Evolutionary conservation across 1,139 yeast genomes (phyloP).

Genomic region (Meyerozyma carpophila): DNA sequence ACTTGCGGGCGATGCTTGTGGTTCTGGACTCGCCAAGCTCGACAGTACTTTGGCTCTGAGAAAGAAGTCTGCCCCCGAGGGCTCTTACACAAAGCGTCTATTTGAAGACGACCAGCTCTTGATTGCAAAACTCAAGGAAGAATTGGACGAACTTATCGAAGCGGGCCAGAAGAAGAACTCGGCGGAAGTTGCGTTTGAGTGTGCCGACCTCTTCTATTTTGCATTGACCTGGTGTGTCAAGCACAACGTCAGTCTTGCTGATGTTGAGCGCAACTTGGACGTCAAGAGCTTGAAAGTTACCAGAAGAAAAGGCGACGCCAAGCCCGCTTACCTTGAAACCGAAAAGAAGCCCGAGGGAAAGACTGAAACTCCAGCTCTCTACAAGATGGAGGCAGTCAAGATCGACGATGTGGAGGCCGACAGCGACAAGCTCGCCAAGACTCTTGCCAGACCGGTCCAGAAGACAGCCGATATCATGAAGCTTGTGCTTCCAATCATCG

Average conservation of each 20-base stretch:
- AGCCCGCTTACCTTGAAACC: slow-evolving; percentile 55
- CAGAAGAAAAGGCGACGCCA: slow-evolving; percentile 94
- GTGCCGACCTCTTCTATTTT: slow-evolving; percentile 91
- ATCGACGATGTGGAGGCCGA: slow-evolving; percentile 34
- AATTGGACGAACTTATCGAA: slow-evolving; percentile 91
- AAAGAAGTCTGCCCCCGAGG: slow-evolving; percentile 67
- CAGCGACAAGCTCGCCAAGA: slow-evolving; percentile 43
- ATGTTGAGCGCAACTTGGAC: slow-evolving; percentile 80
- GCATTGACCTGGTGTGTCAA: slow-evolving; percentile 83
- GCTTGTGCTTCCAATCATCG: slow-evolving; percentile 83
- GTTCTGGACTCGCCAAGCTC: slow-evolving; percentile 57
- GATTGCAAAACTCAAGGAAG: slow-evolving; percentile 87
- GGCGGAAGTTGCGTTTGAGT: slow-evolving; percentile 88
- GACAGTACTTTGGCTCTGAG: slow-evolving; percentile 60
- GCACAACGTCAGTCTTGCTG: slow-evolving; percentile 72
- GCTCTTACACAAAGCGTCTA: slow-evolving; percentile 86
- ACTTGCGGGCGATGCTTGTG: slow-evolving; percentile 38
- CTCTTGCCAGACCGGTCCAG: slow-evolving; percentile 85
- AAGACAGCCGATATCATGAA: slow-evolving; percentile 89
- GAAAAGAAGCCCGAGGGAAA: slow-evolving; percentile 18
- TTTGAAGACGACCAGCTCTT: slow-evolving; percentile 73
- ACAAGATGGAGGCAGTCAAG: slow-evolving; percentile 59
- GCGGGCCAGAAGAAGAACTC: slow-evolving; percentile 48
- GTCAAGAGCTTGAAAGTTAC: slow-evolving; percentile 81
- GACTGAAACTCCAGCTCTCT: slow-evolving; percentile 17